Conservation (phyloP, 2,329 filamentous ascomycete species). For the Beauveria brongniartii region DNA sequence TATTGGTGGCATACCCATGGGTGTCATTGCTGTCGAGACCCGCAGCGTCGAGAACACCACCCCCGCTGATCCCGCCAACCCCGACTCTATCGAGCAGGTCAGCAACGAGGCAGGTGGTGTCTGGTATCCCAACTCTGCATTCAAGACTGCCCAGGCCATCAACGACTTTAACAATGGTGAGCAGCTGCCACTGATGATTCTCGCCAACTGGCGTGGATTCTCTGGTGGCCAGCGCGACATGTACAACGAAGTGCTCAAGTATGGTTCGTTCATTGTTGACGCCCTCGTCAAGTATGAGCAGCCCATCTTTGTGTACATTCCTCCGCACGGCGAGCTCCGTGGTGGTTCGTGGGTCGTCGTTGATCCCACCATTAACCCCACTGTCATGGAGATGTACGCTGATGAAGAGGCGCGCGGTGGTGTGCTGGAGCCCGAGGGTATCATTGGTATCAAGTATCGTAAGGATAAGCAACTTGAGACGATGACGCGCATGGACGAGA, state of each 20-base stretch:
- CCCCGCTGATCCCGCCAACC: conserved; percentile 93
- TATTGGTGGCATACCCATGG: conserved; percentile 93
- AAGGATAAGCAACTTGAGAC: conserved; percentile 96
- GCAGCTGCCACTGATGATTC: conserved; percentile 96
- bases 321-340: conserved; percentile 90
- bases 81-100: conserved; percentile 95
- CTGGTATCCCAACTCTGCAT: conserved; percentile 99
- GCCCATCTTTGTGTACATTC: conserved; percentile 98
- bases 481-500: conserved; percentile 86
- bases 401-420: conserved; percentile 91
- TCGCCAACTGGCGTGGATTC: conserved; percentile 99
- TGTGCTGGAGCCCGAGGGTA: conserved; percentile 96
- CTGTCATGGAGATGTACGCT: conserved; percentile 99
- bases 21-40: conserved; percentile 95
- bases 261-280: conserved; percentile 98
- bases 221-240: conserved; percentile 98
- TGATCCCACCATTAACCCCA: conserved; percentile 94
- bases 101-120: conserved; percentile 94
- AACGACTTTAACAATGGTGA: conserved; percentile 99
- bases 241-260: conserved; percentile 99
- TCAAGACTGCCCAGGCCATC: conserved; percentile 98
- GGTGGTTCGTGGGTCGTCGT: conserved; percentile 99
- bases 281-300: conserved; percentile 98
- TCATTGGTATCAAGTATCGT: conserved; percentile 97
- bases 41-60: conserved; percentile 94